Evolutionary conservation across 345 rosid species (phyloP).

Genomic region (Melaleuca alternifolia): DNA sequence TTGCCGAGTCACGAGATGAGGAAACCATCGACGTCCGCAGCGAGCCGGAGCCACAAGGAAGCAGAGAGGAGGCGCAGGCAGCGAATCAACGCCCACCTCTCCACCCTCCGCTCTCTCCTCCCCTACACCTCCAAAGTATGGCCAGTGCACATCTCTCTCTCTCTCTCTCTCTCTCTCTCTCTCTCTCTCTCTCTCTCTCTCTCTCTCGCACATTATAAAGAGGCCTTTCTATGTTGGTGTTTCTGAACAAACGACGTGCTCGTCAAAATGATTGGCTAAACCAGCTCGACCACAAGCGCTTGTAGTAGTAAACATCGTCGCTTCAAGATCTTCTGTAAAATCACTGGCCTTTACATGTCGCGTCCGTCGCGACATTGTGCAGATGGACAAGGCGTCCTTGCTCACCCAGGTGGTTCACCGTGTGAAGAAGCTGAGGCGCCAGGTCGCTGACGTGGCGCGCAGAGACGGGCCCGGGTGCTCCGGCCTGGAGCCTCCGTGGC

Average conservation of each 20-base stretch:
- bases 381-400: conserved; percentile 83
- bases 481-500: background rate
- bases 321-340: too few species aligned
- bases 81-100: conserved; percentile 50
- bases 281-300: background rate
- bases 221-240: background rate
- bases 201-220: background rate
- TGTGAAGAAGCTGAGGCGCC: conserved; percentile 41
- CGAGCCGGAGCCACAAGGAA: conserved; percentile 38
- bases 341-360: background rate
- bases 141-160: conserved; percentile 32
- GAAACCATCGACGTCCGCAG: background rate
- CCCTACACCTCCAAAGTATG: conserved; percentile 19
- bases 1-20: background rate
- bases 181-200: background rate
- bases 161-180: conserved; percentile 29
- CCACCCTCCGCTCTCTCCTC: conserved; percentile 52
- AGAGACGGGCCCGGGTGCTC: background rate
- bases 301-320: too few species aligned
- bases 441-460: conserved; percentile 24
- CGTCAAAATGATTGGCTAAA: background rate
- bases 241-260: background rate
- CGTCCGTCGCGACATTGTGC: background rate
- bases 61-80: conserved; percentile 54
- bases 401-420: conserved; percentile 73